Base-by-base conservation (phyloP, 2,329 filamentous ascomycete genomes). In the Neonectria coccinea region DNA sequence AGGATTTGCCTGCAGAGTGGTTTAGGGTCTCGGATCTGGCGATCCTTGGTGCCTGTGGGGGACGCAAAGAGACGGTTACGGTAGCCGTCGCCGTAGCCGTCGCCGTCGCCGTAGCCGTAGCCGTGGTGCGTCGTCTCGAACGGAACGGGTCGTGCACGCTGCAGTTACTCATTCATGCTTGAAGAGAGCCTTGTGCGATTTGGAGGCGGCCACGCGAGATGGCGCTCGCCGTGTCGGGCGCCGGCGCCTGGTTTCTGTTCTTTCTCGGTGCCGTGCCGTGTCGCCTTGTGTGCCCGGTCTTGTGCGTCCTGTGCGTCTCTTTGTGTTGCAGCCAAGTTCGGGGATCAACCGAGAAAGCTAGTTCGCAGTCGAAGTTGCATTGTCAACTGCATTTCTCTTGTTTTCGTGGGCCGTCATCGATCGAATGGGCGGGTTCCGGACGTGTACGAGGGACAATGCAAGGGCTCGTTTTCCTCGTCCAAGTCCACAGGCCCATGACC, bases 121-220 rank as follows among this genome's bases (percentile, higher is more conserved):
- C 36, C 36, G 36, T 39, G 36, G 36, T 39, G 36, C 36, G 36
- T 39, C 36, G 36, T 39, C 14, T 39, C 36, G 6, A n/a, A 39
- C 36, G 36, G 36, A 33, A 33, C 31, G 31, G 31, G 10, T 33
- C 10, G 11, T 33, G 31, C 31, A 33, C 25, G 29, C 31, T 33
- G 31, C 11, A 25, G 25, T 6, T 25, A 25, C 25, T 25, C 25
- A 12, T 12, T 33, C 31, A 62, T 59, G 64, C 66, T 66, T 64
- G 44, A 55, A 47, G 52, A 44, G 42, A 54, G 51, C 67, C 61
- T 33, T 56, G 62, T 66, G 65, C 68, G 55, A 54, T 56, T 73
- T 67, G 54, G 69, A 67, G 70, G 67, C 69, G 64, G 67, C 71
- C 72, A 74, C 72, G 71, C 71, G 72, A 73, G 71, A 73, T 74